These are phyloP conservation scores for Capronia epimyces DNA, from an alignment of 2,329 filamentous ascomycete genomes.

Conservation along the genomic window DNA sequence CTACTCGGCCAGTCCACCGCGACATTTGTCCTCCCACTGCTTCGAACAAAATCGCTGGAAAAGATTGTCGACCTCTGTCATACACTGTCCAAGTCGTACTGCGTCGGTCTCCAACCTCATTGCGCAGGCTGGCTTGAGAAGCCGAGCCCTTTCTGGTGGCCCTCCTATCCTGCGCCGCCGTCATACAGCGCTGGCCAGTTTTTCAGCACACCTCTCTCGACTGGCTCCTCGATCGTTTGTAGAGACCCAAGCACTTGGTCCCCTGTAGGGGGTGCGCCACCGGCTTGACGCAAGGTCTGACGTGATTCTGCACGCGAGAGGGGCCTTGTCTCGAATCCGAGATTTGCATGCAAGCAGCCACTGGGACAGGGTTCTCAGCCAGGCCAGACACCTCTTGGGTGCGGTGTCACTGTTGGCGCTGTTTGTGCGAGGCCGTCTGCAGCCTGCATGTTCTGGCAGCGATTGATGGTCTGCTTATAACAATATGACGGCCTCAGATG, in stretches of 20 bases:
- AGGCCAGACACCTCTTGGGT: conserved; percentile 5
- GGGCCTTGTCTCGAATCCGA: conserved; percentile 7
- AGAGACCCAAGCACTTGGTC: conserved; percentile 10
- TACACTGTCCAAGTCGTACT: conserved; percentile 19
- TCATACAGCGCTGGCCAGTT: conserved; percentile 5
- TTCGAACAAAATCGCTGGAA: conserved; percentile 1
- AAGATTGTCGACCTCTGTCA: conserved; percentile 17
- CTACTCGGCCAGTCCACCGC: neutral
- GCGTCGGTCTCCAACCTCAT: conserved; percentile 3
- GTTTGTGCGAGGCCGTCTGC: conserved; percentile 17
- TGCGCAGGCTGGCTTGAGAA: conserved; percentile 1
- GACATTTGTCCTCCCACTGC: conserved; percentile 2
- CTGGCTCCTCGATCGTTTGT: neutral
- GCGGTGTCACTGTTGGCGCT: conserved; percentile 18
- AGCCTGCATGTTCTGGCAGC: conserved; percentile 16
- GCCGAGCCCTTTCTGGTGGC: neutral
- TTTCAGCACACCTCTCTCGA: neutral
- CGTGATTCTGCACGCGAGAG: conserved; percentile 7
- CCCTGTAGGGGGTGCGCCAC: conserved; percentile 4
- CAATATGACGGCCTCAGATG: conserved; percentile 33
- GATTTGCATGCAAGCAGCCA: conserved; percentile 6
- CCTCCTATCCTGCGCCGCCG: conserved; percentile 11
- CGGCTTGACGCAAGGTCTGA: conserved; percentile 3
- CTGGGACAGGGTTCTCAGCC: conserved; percentile 8
- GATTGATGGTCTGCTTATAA: conserved; percentile 29